Conservation (phyloP, 2,329 filamentous ascomycete genomes). For the Penicillium sp. region DNA sequence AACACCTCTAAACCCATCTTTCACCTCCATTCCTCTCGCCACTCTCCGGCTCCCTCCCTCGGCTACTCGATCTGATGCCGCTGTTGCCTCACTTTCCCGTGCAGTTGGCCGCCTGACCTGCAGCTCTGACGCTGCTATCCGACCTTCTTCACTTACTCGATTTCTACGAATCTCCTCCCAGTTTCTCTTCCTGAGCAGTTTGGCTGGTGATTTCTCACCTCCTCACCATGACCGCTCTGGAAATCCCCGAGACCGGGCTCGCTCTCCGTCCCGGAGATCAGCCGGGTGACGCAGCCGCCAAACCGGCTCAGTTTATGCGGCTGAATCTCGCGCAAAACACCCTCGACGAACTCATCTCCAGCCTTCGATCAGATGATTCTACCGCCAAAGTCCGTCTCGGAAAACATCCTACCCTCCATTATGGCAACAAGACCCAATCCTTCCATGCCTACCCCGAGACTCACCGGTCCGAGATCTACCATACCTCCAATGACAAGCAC, state of each 20-base stretch:
- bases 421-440: slow-evolving; percentile 58
- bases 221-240: slow-evolving; percentile 33
- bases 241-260: slow-evolving; percentile 43
- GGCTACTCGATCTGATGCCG: slow-evolving; percentile 34
- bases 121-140: slow-evolving; percentile 41
- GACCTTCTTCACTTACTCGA: slow-evolving; percentile 19
- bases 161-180: slow-evolving; percentile 16
- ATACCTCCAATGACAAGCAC: slow-evolving; percentile 43
- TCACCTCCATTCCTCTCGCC: slow-evolving; percentile 18
- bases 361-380: slow-evolving; percentile 42
- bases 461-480: slow-evolving; percentile 61
- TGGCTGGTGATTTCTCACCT: slow-evolving; percentile 3
- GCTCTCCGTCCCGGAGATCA: slow-evolving; percentile 39
- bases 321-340: slow-evolving; percentile 48
- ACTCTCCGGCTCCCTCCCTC: slow-evolving; percentile 7
- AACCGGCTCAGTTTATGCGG: slow-evolving; percentile 49
- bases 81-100: slow-evolving; percentile 30
- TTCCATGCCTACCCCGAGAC: slow-evolving; percentile 57
- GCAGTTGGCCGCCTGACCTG: slow-evolving; percentile 42
- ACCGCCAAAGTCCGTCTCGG: slow-evolving; percentile 50
- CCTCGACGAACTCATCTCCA: slow-evolving; percentile 49
- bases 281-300: slow-evolving; percentile 32
- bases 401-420: slow-evolving; percentile 57
- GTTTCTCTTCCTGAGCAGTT: slow-evolving; percentile 5
- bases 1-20: slow-evolving; percentile 16